Base-by-base conservation (phyloP, 2,329 filamentous ascomycete genomes). In the Colletotrichum phormii region DNA sequence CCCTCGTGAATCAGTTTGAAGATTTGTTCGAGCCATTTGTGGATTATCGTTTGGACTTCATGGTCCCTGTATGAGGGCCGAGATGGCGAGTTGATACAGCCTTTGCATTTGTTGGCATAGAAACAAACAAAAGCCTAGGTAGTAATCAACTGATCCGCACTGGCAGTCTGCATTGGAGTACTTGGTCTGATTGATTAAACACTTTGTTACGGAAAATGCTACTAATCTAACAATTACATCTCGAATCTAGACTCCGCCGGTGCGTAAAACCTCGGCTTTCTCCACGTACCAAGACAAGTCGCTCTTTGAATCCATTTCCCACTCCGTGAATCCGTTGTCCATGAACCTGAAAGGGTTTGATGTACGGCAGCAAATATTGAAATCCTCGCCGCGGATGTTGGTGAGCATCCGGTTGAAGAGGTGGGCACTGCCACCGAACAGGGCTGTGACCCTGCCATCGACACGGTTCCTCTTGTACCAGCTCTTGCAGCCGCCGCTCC, bases 391-490 rank as follows among this genome's bases (percentile, higher is more conserved):
- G 8, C 86, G 79, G 12, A 88, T 81, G 3, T 82, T 79, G 12
- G 79, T 75, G 22, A 84, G 76, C 67, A 82, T 68, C 67, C 79
- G 75, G 54, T 80, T 77, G 76, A 82, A 85, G 24, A 82, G 77
- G 58, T 83, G 78, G 9, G 81, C 80, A 69, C 81, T 83, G 29
- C 86, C 86, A 12, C 83, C 81, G 76, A 83, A 87, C n/a, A 84
- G 78, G 7, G 85, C 85, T 24, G 84, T 82, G 42, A 87, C 81
- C 49, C 84, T 79, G 22, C 86, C 85, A 57, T 86, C 82, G 5
- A 81, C 77, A 2, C 77, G 80, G 49, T 82, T 80, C 42, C 82
- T 80, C 79, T 88, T 88, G 76, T 87, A 88, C 85, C 86, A 88
- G 37, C 82, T 84, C 63, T 80, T 80, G 72, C 85, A 87, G 2